A percentile compares a stretch with the other conserved stretches of the same genome.
These are phyloP conservation scores for Suhomyces terraborum DNA, from an alignment of 1,139 yeast genomes.

Conservation along the genomic window DNA sequence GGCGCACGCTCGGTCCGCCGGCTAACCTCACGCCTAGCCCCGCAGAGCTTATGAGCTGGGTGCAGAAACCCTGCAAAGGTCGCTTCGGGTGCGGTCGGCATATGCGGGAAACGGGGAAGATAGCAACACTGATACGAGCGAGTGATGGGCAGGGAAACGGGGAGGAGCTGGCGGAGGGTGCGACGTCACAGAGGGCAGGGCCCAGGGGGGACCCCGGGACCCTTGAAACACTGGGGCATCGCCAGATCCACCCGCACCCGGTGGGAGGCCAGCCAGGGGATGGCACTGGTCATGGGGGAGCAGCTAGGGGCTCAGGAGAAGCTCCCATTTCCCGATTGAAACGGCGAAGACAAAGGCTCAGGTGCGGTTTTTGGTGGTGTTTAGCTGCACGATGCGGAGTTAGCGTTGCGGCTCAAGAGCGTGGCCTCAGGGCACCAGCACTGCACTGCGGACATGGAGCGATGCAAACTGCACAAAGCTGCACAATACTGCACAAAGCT, in stretches of 20 bases:
- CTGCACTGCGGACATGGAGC: no score
- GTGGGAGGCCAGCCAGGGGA: no score
- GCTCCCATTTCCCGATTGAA: neutral
- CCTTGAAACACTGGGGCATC: no score
- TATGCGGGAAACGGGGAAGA: slow-evolving; percentile 4
- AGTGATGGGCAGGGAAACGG: neutral
- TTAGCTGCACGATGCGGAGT: neutral
- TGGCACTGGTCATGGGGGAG: neutral
- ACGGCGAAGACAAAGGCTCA: neutral
- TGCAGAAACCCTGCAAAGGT: slow-evolving; percentile 1
- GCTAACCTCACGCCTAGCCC: slow-evolving; percentile 10
- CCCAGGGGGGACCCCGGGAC: no score
- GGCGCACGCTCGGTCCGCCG: slow-evolving; percentile 14
- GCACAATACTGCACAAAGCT: no score
- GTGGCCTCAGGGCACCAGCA: neutral
- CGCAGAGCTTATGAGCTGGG: slow-evolving; percentile 6
- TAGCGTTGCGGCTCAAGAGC: neutral
- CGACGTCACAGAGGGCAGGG: neutral
- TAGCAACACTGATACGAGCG: no score
- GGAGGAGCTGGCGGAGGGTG: neutral
- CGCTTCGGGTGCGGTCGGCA: slow-evolving; percentile 1
- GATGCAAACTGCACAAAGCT: no score
- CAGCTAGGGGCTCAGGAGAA: neutral
- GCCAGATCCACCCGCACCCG: no score
- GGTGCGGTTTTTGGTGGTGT: neutral